Evolutionary conservation across 139 green algal species (phyloP), one percentile per base, ranked within the genome.

Genomic region (Tetraselmis striata): DNA sequence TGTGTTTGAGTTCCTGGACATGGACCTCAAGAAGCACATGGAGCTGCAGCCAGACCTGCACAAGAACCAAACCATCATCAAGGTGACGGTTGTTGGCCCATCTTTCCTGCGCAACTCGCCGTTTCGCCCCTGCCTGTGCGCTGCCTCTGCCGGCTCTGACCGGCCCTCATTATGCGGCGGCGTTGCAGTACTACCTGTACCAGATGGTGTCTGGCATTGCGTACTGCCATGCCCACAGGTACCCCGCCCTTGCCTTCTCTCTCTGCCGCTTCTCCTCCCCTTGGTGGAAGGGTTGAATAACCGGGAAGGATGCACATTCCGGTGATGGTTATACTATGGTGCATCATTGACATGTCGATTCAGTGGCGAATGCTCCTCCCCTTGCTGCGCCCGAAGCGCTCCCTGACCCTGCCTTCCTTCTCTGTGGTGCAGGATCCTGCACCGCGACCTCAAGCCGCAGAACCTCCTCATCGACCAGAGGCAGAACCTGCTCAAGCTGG

Each of bases 11-110:
- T 99, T 94, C 82, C 84, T 99, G 23, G 97, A 98, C 82, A 85
- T 98, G 32, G 97, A 99, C 87, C 90, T 99, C 22, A 99, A 99
- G 84, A 96, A 97, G 84, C 93, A 96, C 83, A 98, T 99, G 93
- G 96, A 99, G 82, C 79, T 74, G 1, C 90, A 82, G 23, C 89
- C 86, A 11, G 80, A 85, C 79, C 89, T 96, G 78, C 90, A 82
- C 78, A 75, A 88, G 0, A 87, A 95, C 78, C 82, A 88, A 25
- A 28, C 83, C 28, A 79, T 97, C 1, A 92, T 98, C 83, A 98
- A 98, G 89, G 92, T 93, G 59, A 29, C 59, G 58, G 29, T 18
- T 86, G 29, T 81, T 1, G 28, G 45, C 45, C 5, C 18, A 18
- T 18, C 11, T 67, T 67, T 67, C 5, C 18, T 67, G 5, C 11